Evolutionary conservation across 2,329 filamentous ascomycete species (phyloP).

Genomic region (Xylariaceae sp.): DNA sequence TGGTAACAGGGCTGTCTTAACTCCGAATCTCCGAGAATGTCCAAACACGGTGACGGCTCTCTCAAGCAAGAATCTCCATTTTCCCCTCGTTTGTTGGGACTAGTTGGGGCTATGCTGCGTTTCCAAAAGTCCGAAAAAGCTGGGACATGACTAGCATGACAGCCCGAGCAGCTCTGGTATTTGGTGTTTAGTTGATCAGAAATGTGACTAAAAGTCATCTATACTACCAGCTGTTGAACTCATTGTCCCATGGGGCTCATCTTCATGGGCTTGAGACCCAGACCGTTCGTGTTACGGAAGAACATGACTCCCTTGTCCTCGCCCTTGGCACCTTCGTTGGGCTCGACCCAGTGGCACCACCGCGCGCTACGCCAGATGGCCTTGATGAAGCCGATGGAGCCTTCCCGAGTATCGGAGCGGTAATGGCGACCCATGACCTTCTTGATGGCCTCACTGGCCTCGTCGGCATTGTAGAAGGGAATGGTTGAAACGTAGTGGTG

Average conservation of each 20-base stretch:
- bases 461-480: conserved; percentile 95
- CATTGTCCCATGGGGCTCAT: conserved; percentile 33
- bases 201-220: no score
- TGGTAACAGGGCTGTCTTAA: background rate
- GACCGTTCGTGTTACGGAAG: conserved; percentile 92
- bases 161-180: no score
- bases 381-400: conserved; percentile 81
- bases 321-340: conserved; percentile 79
- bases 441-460: conserved; percentile 93
- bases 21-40: conserved; percentile 17
- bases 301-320: conserved; percentile 87
- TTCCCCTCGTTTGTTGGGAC: no score
- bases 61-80: background rate
- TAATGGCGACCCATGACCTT: conserved; percentile 96
- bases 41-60: conserved; percentile 1
- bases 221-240: no score
- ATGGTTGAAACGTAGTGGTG: conserved; percentile 98
- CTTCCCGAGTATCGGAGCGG: conserved; percentile 79
- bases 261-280: conserved; percentile 65
- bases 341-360: conserved; percentile 98
- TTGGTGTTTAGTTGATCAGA: no score
- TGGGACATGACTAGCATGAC: no score
- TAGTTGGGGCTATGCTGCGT: no score
- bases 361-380: conserved; percentile 82
- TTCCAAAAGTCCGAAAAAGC: no score